A percentile compares a stretch with the other conserved stretches of the same genome.
Conservation (phyloP, 2,329 filamentous ascomycete genomes). For the Annulohypoxylon truncatum region DNA sequence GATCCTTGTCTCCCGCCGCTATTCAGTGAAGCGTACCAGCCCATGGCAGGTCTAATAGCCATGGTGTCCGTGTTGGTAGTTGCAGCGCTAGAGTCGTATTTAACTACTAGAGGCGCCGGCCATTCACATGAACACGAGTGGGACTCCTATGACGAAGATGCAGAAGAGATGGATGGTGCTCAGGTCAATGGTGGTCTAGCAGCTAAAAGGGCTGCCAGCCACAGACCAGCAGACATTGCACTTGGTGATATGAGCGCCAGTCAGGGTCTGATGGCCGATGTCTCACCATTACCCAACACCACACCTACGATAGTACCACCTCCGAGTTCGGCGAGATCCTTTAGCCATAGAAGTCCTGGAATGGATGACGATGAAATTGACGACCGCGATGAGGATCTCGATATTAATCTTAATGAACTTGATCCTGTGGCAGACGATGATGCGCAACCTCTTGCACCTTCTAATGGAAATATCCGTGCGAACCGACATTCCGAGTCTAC, state of each 20-base stretch:
- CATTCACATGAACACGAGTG: constrained; percentile 66
- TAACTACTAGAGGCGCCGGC: constrained; percentile 76
- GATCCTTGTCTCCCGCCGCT: constrained; percentile 80
- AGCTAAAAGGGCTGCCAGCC: constrained; percentile 52
- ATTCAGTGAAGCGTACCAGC: constrained; percentile 82
- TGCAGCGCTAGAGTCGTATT: constrained; percentile 87
- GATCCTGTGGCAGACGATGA: constrained; percentile 56
- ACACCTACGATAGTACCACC: constrained; percentile 54
- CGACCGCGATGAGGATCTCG: constrained; percentile 66
- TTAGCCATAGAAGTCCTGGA: constrained; percentile 24
- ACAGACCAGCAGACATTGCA: constrained; percentile 62
- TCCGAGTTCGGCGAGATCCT: constrained; percentile 35
- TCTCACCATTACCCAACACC: constrained; percentile 68
- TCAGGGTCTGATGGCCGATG: constrained; percentile 67
- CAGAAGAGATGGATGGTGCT: constrained; percentile 43
- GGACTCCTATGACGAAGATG: constrained; percentile 59
- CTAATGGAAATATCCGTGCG: constrained; percentile 16
- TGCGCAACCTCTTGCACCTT: constrained; percentile 45
- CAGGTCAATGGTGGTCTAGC: constrained; percentile 52
- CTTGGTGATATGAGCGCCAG: constrained; percentile 64
- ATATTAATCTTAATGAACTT: constrained; percentile 71
- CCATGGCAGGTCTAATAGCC: constrained; percentile 83
- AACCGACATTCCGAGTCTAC: constrained; percentile 44
- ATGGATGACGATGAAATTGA: constrained; percentile 51
- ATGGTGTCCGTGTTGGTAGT: constrained; percentile 87